phyloP scores from a whole-genome alignment of 352 stramenopile genomes.

The Phytophthora pinifolia region DNA sequence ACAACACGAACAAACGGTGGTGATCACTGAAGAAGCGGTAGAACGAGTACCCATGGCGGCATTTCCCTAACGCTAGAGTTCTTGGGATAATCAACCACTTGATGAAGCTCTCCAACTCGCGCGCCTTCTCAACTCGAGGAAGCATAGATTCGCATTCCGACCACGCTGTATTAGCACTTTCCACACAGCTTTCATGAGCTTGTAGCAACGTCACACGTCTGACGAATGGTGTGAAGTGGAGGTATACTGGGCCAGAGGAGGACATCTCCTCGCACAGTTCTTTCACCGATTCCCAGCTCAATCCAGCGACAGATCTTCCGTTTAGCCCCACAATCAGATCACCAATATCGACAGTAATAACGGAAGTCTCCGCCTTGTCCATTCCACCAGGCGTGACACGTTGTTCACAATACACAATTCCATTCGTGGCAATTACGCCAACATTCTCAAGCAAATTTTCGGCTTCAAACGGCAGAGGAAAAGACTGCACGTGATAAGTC shows the following conservation, averaged over 20 bases:
- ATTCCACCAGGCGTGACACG: constrained; percentile 3
- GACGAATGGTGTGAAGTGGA: constrained; percentile 47
- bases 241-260: constrained; percentile 34
- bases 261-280: constrained; percentile 38
- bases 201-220: constrained; percentile 32
- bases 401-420: constrained; percentile 38
- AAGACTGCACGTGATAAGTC: constrained; percentile 32
- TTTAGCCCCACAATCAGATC: constrained; percentile 74
- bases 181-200: constrained; percentile 61
- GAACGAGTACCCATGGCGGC: constrained; percentile 48
- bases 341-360: constrained; percentile 34
- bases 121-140: constrained; percentile 47
- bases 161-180: constrained; percentile 65
- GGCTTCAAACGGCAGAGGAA: constrained; percentile 45
- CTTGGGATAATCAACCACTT: constrained; percentile 59
- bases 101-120: constrained; percentile 63
- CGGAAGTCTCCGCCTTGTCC: constrained; percentile 1
- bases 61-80: constrained; percentile 60
- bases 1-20: constrained; percentile 53
- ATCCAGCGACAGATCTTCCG: constrained; percentile 38
- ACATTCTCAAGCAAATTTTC: constrained; percentile 39
- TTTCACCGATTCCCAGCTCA: constrained; percentile 49
- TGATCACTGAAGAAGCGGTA: constrained; percentile 70
- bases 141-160: constrained; percentile 55
- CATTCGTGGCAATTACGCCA: constrained; percentile 40